phyloP scores from a whole-genome alignment of 2,329 filamentous ascomycete species.

The Colletotrichum sp. region DNA sequence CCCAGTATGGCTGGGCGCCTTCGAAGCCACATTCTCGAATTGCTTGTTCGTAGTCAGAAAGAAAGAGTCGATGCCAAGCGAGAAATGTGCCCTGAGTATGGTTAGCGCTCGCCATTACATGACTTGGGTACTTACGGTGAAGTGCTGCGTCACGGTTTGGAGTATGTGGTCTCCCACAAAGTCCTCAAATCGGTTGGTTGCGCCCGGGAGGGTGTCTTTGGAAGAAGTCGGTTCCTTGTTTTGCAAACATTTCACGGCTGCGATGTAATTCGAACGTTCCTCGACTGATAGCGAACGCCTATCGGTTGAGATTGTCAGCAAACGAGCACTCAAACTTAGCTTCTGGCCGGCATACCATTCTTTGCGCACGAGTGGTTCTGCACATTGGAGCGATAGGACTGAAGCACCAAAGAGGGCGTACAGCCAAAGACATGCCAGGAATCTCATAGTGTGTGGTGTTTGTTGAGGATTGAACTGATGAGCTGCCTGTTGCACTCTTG shows the following conservation, averaged over 20 bases:
- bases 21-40: neutral
- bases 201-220: neutral
- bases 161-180: neutral
- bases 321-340: neutral
- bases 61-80: neutral
- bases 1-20: neutral
- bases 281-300: neutral
- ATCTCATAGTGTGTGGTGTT: neutral
- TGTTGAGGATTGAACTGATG: neutral
- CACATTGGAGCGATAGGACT: neutral
- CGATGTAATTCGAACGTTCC: neutral
- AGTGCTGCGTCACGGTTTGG: neutral
- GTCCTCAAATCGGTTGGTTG: neutral
- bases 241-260: neutral
- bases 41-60: neutral
- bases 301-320: neutral
- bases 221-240: neutral
- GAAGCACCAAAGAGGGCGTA: neutral
- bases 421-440: neutral
- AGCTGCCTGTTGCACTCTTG: neutral
- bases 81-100: neutral
- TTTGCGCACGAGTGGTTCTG: neutral
- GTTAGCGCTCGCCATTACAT: neutral
- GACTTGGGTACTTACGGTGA: neutral
- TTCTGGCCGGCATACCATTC: neutral